These are phyloP conservation scores for Boletus reticuloceps DNA, from an alignment of 768 basidiomycete species.

Conservation along the genomic window DNA sequence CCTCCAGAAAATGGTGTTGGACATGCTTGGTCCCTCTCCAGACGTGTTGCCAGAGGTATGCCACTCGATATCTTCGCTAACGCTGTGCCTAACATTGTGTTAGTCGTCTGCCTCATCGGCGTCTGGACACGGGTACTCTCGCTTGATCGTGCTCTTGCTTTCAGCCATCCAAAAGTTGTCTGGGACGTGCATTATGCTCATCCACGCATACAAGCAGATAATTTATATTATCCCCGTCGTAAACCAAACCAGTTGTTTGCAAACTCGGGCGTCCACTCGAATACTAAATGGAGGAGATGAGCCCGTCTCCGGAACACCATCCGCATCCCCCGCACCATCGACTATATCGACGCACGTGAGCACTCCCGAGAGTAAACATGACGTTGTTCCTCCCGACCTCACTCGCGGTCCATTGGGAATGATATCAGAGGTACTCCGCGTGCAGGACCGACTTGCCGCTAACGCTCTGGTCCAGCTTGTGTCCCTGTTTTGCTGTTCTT, in stretches of 20 bases:
- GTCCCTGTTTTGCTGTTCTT: constrained; percentile 44
- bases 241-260: constrained; percentile 38
- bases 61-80: neutral
- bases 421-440: constrained; percentile 48
- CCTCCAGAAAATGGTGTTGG: constrained; percentile 66
- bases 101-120: constrained; percentile 22
- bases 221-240: constrained; percentile 64
- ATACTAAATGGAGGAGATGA: neutral
- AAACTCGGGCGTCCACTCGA: neutral
- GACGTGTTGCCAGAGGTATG: constrained; percentile 22
- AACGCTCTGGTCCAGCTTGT: constrained; percentile 44
- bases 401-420: constrained; percentile 43
- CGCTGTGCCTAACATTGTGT: neutral
- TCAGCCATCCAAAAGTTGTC: constrained; percentile 74
- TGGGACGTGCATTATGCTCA: constrained; percentile 62
- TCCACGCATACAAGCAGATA: constrained; percentile 65
- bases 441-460: constrained; percentile 48
- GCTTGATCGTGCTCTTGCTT: constrained; percentile 60
- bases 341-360: constrained; percentile 14
- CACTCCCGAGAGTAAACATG: constrained; percentile 3
- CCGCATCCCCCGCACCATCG: constrained; percentile 28
- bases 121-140: constrained; percentile 33
- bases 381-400: constrained; percentile 31
- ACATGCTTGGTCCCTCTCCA: constrained; percentile 53
- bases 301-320: constrained; percentile 3